Evolutionary conservation across 176 grass and related monocot genomes (phyloP).

Genomic region (Ananas comosus): DNA sequence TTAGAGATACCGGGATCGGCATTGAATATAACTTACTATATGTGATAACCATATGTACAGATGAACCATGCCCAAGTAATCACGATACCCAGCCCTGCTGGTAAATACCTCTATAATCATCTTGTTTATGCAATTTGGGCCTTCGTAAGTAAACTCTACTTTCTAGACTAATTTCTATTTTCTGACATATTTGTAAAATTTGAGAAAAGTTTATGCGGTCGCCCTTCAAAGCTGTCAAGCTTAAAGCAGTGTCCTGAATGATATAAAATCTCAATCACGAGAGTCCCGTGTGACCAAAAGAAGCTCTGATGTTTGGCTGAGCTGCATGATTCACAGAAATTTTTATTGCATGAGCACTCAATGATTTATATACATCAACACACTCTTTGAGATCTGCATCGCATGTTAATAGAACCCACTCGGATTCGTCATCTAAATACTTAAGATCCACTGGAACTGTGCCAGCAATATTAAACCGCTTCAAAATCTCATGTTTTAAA

Average conservation of each 20-base stretch:
- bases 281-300: not conserved
- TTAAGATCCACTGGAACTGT: conserved; percentile 7
- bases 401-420: conserved; percentile 23
- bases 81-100: not conserved
- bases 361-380: conserved; percentile 9
- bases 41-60: not conserved
- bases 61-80: not conserved
- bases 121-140: no score
- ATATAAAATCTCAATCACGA: not conserved
- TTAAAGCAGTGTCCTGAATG: not conserved
- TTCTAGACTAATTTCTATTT: not conserved
- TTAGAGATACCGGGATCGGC: no score
- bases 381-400: conserved; percentile 21
- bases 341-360: conserved; percentile 4
- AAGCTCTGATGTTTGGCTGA: not conserved
- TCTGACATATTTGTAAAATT: not conserved
- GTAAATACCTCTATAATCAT: not conserved
- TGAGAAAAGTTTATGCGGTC: not conserved
- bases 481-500: conserved; percentile 15
- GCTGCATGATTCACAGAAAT: conserved; percentile 7
- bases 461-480: conserved; percentile 1
- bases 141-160: no score
- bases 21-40: no score
- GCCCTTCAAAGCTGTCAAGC: not conserved
- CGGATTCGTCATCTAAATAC: conserved; percentile 23